phyloP scores from a whole-genome alignment of 2,329 filamentous ascomycete genomes.

The Sporothrix brasiliensis region DNA sequence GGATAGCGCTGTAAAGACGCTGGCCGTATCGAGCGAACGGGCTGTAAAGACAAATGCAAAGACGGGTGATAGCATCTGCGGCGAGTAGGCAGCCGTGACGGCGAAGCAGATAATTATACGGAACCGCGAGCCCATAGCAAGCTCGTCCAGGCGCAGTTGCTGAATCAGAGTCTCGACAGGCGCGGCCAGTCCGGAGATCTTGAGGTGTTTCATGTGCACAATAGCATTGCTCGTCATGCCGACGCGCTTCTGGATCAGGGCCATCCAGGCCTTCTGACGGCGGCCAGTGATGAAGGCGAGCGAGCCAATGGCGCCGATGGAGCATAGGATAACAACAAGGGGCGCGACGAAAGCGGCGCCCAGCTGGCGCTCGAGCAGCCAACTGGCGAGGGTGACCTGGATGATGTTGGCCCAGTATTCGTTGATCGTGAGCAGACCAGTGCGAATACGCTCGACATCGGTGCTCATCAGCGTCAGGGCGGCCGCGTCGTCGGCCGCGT shows the following conservation, averaged over 20 bases:
- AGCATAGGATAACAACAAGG: constrained; percentile 32
- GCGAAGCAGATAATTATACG: constrained; percentile 39
- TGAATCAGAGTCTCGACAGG: constrained; percentile 43
- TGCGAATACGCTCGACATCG: constrained; percentile 41
- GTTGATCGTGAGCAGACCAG: constrained; percentile 39
- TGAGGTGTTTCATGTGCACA: constrained; percentile 46
- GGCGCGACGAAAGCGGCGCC: constrained; percentile 35
- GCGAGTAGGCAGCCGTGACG: constrained; percentile 43
- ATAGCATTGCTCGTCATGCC: constrained; percentile 41
- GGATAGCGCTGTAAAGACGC: constrained; percentile 43
- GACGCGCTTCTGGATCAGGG: constrained; percentile 37
- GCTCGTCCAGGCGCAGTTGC: constrained; percentile 43
- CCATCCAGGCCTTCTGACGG: constrained; percentile 39
- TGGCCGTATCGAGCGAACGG: constrained; percentile 37
- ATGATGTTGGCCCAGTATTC: constrained; percentile 39
- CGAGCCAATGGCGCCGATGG: background rate
- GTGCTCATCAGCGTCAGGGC: constrained; percentile 43
- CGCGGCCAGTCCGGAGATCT: constrained; percentile 45
- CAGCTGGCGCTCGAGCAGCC: constrained; percentile 35
- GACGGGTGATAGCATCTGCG: constrained; percentile 45
- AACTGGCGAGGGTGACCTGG: constrained; percentile 35
- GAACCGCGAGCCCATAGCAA: constrained; percentile 41
- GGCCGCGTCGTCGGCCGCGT: constrained; percentile 34
- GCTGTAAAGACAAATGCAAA: constrained; percentile 42
- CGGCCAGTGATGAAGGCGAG: background rate